Evolutionary conservation across 2,329 filamentous ascomycete species (phyloP).

Genomic region (Cryphonectria naterciae): DNA sequence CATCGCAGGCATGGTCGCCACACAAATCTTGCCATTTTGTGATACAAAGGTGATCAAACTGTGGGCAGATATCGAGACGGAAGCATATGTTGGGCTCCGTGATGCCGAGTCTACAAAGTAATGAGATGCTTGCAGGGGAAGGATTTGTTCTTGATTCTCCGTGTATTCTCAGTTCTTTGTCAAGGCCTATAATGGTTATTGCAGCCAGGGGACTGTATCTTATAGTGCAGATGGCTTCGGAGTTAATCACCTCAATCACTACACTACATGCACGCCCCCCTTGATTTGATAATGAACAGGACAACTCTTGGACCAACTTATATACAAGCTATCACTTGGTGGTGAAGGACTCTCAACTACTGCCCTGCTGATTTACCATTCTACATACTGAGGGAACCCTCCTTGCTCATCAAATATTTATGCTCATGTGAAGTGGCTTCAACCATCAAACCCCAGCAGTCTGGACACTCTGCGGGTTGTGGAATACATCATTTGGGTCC

Average conservation of each 20-base stretch:
- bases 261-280: background rate
- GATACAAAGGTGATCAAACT: constrained; percentile 43
- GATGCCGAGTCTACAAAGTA: background rate
- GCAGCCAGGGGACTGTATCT: background rate
- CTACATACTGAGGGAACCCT: background rate
- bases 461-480: constrained; percentile 61
- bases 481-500: constrained; percentile 60
- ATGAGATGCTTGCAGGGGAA: background rate
- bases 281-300: background rate
- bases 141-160: background rate
- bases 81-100: constrained; percentile 35
- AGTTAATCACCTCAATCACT: background rate
- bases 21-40: constrained; percentile 51
- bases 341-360: no score
- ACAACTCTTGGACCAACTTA: background rate
- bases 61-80: constrained; percentile 41
- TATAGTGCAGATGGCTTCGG: constrained; percentile 2
- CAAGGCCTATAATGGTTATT: background rate
- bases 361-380: background rate
- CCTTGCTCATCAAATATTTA: background rate
- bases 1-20: constrained; percentile 51
- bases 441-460: constrained; percentile 30
- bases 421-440: background rate
- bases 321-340: background rate
- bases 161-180: background rate